A percentile compares a stretch with the other conserved stretches of the same genome.
Conservation (phyloP, 2,329 filamentous ascomycete genomes). For the Claviceps cyperi region DNA sequence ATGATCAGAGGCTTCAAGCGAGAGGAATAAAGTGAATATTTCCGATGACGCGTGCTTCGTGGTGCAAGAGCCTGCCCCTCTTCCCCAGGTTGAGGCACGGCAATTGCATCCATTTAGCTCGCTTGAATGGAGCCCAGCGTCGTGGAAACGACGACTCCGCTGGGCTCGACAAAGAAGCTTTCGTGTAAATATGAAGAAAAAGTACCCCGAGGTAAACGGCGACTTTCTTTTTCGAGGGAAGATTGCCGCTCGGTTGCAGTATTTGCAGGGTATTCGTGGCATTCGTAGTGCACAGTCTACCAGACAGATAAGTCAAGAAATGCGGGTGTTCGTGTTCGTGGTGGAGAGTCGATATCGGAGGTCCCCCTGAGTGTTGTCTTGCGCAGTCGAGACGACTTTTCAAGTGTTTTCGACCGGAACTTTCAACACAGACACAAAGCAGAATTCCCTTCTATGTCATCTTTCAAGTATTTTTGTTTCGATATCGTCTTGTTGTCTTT, state of each 20-base stretch:
- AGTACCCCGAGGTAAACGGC: not conserved
- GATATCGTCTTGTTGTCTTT: too few relatives aligned
- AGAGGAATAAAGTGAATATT: conserved; percentile 12
- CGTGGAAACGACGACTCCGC: conserved; percentile 3
- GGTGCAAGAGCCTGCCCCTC: conserved; percentile 4
- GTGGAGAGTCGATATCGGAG: not conserved
- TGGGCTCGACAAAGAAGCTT: conserved; percentile 5
- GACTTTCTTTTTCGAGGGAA: not conserved
- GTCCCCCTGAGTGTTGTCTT: not conserved
- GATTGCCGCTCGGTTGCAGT: not conserved
- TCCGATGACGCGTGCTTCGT: conserved; percentile 8
- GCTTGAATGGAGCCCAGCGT: conserved; percentile 9
- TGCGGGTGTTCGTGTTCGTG: not conserved
- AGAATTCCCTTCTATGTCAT: too few relatives aligned
- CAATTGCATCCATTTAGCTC: conserved; percentile 11
- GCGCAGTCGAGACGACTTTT: not conserved
- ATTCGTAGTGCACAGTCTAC: not conserved
- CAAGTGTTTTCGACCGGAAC: too few relatives aligned
- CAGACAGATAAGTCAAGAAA: not conserved
- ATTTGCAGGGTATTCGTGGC: not conserved
- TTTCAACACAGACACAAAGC: too few relatives aligned
- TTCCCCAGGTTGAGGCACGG: conserved; percentile 7
- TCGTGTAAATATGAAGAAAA: not conserved
- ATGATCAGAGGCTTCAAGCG: conserved; percentile 9
- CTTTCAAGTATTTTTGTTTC: too few relatives aligned